These are phyloP conservation scores for Termitomyces eurrhizus DNA, from an alignment of 768 basidiomycete species.

Conservation along the genomic window DNA sequence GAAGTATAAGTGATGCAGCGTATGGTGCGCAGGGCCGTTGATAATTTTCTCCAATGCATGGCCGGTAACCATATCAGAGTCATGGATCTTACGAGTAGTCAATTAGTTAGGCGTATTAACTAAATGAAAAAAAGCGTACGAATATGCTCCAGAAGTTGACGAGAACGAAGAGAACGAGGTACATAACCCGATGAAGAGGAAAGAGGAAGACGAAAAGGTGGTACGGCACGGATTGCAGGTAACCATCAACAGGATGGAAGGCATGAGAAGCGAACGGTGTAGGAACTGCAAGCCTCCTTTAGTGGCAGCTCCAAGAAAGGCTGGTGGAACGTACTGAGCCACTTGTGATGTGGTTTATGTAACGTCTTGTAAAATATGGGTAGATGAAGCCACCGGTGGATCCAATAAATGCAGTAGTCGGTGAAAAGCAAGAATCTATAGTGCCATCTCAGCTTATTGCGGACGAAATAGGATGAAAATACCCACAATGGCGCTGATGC, in stretches of 20 bases:
- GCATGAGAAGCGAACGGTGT: constrained; percentile 98
- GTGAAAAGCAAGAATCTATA: constrained; percentile 78
- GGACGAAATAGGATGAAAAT: background rate
- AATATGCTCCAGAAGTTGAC: constrained; percentile 96
- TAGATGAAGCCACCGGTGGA: constrained; percentile 87
- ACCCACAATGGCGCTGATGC: constrained; percentile 69
- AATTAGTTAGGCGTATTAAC: background rate
- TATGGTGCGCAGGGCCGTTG: constrained; percentile 99
- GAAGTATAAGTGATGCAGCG: constrained; percentile 95
- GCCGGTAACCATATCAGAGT: constrained; percentile 97
- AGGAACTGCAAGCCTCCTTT: constrained; percentile 56
- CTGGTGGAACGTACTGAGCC: constrained; percentile 70
- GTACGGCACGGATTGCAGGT: constrained; percentile 90
- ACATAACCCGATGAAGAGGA: constrained; percentile 83
- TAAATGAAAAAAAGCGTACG: constrained; percentile 39
- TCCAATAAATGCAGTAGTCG: constrained; percentile 94
- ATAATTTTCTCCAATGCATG: constrained; percentile 84
- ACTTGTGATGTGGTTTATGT: constrained; percentile 99
- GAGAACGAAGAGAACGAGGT: constrained; percentile 82
- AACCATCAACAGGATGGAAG: constrained; percentile 96
- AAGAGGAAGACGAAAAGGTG: constrained; percentile 89
- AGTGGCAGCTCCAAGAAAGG: background rate
- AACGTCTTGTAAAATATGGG: constrained; percentile 84
- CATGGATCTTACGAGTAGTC: constrained; percentile 70
- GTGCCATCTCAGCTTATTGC: background rate